phyloP scores from a whole-genome alignment of 2,329 filamentous ascomycete species.

The Cladophialophora psammophila region DNA sequence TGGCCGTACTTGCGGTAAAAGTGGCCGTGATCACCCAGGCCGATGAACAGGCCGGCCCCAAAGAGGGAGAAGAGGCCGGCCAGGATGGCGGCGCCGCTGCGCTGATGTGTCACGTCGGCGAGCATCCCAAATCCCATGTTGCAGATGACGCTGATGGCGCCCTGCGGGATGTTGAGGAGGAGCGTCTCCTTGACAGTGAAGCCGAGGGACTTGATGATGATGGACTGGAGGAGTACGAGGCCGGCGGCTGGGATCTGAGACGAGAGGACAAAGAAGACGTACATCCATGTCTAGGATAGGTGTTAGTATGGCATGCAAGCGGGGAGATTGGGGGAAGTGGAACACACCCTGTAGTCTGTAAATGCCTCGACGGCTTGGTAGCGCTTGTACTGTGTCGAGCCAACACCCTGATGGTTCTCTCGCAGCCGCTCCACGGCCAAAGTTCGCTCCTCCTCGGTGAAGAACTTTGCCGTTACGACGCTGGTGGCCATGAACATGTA shows the following conservation, averaged over 20 bases:
- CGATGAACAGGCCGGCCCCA: constrained; percentile 16
- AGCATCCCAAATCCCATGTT: constrained; percentile 15
- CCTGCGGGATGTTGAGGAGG: constrained; percentile 17
- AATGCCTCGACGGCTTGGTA: constrained; percentile 19
- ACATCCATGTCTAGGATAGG: constrained; percentile 12
- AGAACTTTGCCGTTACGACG: constrained; percentile 16
- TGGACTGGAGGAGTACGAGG: constrained; percentile 16
- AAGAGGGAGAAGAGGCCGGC: constrained; percentile 16
- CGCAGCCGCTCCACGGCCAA: constrained; percentile 14
- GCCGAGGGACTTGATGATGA: constrained; percentile 18
- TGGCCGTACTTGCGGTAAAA: constrained; percentile 16
- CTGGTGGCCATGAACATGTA: constrained; percentile 15
- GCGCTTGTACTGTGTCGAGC: constrained; percentile 17
- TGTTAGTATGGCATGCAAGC: constrained; percentile 4
- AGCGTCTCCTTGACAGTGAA: constrained; percentile 20
- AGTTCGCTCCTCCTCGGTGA: constrained; percentile 11
- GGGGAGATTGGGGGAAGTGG: background rate
- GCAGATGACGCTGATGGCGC: constrained; percentile 18
- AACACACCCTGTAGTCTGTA: constrained; percentile 11
- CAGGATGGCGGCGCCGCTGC: constrained; percentile 11
- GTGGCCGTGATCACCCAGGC: constrained; percentile 17
- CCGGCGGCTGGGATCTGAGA: constrained; percentile 15
- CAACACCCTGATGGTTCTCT: constrained; percentile 20
- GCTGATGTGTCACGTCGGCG: constrained; percentile 14
- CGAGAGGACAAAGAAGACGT: constrained; percentile 15